Conservation (phyloP, 139 green algal species). For the Marvania coccoides region DNA sequence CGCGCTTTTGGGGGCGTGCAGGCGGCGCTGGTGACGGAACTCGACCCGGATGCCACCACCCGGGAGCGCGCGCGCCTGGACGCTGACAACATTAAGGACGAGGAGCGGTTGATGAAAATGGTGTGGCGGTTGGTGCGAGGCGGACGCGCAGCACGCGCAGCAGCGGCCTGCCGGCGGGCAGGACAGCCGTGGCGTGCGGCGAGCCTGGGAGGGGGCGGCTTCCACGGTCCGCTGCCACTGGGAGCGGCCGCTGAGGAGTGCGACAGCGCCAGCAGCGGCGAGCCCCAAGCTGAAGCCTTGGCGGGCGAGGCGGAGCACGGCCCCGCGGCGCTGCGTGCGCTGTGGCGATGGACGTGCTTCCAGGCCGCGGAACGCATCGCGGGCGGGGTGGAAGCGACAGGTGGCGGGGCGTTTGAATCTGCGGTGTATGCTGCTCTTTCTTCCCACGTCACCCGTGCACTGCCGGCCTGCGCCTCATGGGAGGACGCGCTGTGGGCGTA, state of each 20-base stretch:
- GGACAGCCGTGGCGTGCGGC: constrained; percentile 66
- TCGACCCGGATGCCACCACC: constrained; percentile 68
- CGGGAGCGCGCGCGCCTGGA: constrained; percentile 32
- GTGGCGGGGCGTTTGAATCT: constrained; percentile 38
- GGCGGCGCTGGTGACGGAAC: constrained; percentile 37
- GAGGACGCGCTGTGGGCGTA: constrained; percentile 66
- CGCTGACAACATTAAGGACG: constrained; percentile 36
- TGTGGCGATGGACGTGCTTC: constrained; percentile 65
- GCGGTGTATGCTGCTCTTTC: constrained; percentile 57
- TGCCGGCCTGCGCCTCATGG: constrained; percentile 60
- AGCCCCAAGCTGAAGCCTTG: constrained; percentile 44
- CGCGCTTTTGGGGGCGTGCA: not conserved
- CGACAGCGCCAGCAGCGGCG: constrained; percentile 10
- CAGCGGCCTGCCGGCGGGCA: constrained; percentile 34
- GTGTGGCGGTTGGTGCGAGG: constrained; percentile 66
- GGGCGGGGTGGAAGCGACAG: not conserved
- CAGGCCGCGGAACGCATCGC: constrained; percentile 27
- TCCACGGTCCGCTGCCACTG: constrained; percentile 51
- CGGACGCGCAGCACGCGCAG: constrained; percentile 43
- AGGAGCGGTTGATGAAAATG: constrained; percentile 47
- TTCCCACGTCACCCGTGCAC: constrained; percentile 31
- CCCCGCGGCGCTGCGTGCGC: constrained; percentile 19
- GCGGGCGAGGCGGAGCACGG: constrained; percentile 26
- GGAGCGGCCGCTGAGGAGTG: constrained; percentile 37
- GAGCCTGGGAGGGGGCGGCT: constrained; percentile 48